phyloP scores from a whole-genome alignment of 306 rosid genomes.

The Pueraria montana region DNA sequence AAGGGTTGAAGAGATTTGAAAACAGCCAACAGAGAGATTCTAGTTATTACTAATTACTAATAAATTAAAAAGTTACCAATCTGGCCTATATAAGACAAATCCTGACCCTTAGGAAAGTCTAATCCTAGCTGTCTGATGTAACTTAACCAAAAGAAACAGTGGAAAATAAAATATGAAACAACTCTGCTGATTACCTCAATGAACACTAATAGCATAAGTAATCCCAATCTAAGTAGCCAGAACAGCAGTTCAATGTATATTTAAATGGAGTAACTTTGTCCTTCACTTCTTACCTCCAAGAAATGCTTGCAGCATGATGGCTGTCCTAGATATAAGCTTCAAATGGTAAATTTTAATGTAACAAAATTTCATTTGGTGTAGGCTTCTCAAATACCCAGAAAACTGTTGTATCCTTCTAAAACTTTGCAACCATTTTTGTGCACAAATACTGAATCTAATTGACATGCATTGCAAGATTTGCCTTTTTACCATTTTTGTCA shows the following conservation, averaged over 20 bases:
- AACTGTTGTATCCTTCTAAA: neutral
- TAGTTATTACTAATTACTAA: neutral
- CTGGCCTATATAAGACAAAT: neutral
- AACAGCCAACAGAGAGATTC: neutral
- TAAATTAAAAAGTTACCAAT: neutral
- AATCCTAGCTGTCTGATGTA: neutral
- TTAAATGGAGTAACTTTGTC: slow-evolving; percentile 11
- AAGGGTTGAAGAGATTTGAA: neutral
- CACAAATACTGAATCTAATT: neutral
- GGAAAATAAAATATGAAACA: neutral
- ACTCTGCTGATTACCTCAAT: neutral
- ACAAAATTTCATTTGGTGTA: neutral
- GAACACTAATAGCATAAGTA: neutral
- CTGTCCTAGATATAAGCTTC: neutral
- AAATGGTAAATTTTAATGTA: neutral
- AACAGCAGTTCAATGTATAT: neutral
- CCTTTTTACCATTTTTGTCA: neutral
- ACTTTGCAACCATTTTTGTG: neutral
- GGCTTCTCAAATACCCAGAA: neutral
- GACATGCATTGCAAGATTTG: neutral
- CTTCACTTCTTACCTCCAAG: neutral
- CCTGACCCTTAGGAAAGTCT: neutral
- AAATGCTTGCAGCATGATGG: neutral
- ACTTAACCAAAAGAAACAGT: neutral
- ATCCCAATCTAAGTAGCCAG: neutral